Percentiles rank a stretch among this genome's conserved stretches.
phyloP scores from a whole-genome alignment of 1,284 basidiomycete genomes.

The Thecaphora thlaspeos region DNA sequence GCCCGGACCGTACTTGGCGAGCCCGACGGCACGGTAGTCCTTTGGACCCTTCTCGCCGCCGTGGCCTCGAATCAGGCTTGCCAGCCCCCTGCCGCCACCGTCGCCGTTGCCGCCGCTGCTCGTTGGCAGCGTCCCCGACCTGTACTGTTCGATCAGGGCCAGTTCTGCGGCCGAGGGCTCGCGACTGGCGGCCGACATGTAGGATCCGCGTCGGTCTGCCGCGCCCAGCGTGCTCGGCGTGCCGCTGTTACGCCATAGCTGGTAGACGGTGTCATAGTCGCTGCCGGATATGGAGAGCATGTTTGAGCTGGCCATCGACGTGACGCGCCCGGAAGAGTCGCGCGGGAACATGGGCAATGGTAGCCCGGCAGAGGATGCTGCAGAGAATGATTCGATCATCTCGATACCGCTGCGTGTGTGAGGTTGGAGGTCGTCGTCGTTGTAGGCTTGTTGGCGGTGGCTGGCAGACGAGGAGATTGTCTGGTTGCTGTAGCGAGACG shows the following conservation, averaged over 20 bases:
- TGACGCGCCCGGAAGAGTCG: slow-evolving; percentile 3
- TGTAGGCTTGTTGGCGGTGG: too few species aligned
- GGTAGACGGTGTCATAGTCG: slow-evolving; percentile 43
- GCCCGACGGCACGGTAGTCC: slow-evolving; percentile 29
- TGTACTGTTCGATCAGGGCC: slow-evolving; percentile 21
- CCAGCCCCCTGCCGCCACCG: neutral
- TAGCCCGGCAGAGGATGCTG: too few species aligned
- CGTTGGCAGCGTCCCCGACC: neutral
- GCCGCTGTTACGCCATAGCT: slow-evolving; percentile 27
- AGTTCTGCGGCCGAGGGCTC: slow-evolving; percentile 10
- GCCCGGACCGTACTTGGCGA: slow-evolving; percentile 28
- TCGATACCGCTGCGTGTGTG: too few species aligned
- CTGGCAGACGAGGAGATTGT: too few species aligned
- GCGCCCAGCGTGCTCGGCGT: slow-evolving; percentile 14
- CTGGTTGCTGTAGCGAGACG: too few species aligned
- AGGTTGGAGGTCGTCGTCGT: too few species aligned
- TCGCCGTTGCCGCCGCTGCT: neutral
- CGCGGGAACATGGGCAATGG: neutral
- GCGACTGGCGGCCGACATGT: too few species aligned
- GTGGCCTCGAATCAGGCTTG: slow-evolving; percentile 9
- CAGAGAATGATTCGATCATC: too few species aligned
- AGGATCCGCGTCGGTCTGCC: too few species aligned
- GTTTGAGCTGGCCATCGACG: slow-evolving; percentile 26
- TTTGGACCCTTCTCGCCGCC: slow-evolving; percentile 22
- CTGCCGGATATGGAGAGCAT: slow-evolving; percentile 24